Evolutionary conservation across 148 eudicot species (phyloP).

Genomic region (Drosera capensis): DNA sequence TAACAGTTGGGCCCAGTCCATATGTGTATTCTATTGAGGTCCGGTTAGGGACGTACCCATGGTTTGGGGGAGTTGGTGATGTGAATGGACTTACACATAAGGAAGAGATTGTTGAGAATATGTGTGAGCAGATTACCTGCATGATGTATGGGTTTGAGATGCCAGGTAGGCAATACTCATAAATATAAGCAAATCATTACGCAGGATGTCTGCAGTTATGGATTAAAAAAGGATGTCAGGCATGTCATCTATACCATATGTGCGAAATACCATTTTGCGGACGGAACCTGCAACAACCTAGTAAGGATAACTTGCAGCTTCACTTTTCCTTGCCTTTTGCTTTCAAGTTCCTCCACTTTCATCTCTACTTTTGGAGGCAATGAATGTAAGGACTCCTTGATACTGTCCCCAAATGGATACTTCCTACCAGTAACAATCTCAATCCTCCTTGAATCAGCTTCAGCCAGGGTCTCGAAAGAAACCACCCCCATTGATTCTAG

Average conservation of each 20-base stretch:
- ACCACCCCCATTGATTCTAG: slow-evolving; percentile 78
- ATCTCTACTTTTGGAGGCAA: slow-evolving; percentile 83
- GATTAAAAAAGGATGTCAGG: slow-evolving; percentile 3
- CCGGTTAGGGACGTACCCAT: no score
- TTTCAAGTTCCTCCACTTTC: slow-evolving; percentile 42
- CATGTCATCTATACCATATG: slow-evolving; percentile 46
- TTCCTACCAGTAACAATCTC: slow-evolving; percentile 85
- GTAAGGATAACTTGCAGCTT: slow-evolving; percentile 61
- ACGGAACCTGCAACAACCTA: slow-evolving; percentile 45
- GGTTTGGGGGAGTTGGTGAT: neutral
- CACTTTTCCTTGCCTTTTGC: slow-evolving; percentile 46
- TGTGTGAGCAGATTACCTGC: slow-evolving; percentile 82
- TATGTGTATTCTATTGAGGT: no score
- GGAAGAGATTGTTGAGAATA: slow-evolving; percentile 59
- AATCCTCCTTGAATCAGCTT: slow-evolving; percentile 93
- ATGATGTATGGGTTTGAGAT: slow-evolving; percentile 2
- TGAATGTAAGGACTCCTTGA: slow-evolving; percentile 69
- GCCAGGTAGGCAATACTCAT: neutral
- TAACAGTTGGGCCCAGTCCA: no score
- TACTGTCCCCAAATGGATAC: slow-evolving; percentile 87
- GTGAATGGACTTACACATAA: slow-evolving; percentile 33
- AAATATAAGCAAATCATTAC: neutral
- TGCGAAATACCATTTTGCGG: slow-evolving; percentile 65
- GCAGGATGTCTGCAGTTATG: neutral
- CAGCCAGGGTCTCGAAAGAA: slow-evolving; percentile 68